Conservation (phyloP, 495 filamentous ascomycete genomes). For the Jackrogersella minutella region DNA sequence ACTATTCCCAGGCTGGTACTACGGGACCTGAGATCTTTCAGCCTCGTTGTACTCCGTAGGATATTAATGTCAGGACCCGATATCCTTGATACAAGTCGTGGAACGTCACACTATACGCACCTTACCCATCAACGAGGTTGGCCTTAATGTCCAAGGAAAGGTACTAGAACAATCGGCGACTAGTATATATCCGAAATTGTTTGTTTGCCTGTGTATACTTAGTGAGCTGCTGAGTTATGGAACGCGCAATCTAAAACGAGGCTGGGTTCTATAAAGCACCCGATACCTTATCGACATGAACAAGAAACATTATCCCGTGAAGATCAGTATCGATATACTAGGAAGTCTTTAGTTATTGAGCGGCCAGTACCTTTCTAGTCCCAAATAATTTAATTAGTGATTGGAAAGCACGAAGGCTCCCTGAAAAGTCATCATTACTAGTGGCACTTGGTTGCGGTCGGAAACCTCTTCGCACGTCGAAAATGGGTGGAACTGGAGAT, state of each 20-base stretch:
- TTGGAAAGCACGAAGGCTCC: no score
- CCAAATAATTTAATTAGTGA: no score
- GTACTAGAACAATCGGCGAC: constrained; percentile 1
- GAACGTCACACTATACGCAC: not conserved
- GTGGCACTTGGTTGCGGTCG: no score
- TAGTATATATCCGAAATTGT: not conserved
- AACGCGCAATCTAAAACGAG: not conserved
- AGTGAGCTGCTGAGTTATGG: not conserved
- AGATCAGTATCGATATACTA: no score
- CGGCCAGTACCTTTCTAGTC: no score
- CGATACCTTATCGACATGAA: no score
- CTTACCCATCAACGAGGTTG: not conserved
- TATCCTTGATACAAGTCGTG: constrained; percentile 5
- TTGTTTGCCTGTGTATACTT: not conserved
- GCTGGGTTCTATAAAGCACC: no score
- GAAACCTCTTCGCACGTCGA: no score
- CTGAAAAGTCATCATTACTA: no score
- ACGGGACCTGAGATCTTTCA: not conserved
- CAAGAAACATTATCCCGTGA: not conserved
- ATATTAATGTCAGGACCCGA: not conserved
- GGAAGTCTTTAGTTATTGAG: no score
- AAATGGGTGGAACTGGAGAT: no score
- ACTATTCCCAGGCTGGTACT: not conserved
- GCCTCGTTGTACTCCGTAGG: constrained; percentile 10
- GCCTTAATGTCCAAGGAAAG: not conserved